phyloP scores from a whole-genome alignment of 2,329 filamentous ascomycete species.

The Beauveria medogensis region DNA sequence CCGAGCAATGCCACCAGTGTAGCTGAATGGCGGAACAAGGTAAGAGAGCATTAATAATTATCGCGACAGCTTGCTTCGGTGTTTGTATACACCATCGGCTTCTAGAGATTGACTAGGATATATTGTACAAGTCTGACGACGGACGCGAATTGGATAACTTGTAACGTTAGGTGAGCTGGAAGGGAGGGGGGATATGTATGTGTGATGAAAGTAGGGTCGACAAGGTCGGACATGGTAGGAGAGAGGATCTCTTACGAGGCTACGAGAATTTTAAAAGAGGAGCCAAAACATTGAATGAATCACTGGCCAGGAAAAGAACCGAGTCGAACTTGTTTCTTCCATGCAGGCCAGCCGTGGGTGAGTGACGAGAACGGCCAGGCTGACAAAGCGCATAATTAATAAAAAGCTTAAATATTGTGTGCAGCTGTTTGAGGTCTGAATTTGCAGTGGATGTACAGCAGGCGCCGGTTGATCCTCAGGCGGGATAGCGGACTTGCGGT shows the following conservation, averaged over 20 bases:
- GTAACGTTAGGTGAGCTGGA: no score
- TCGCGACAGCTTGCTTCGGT: no score
- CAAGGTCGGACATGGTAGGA: neutral
- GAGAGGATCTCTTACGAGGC: neutral
- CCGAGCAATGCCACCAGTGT: neutral
- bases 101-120: no score
- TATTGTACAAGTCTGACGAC: no score
- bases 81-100: no score
- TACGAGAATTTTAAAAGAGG: neutral
- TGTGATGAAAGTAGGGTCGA: neutral
- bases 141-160: no score
- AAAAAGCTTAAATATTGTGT: neutral
- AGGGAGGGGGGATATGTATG: neutral
- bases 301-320: neutral
- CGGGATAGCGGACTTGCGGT: slow-evolving; percentile 5
- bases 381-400: neutral
- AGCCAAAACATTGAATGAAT: neutral
- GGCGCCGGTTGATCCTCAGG: neutral
- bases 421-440: neutral
- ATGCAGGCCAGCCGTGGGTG: neutral
- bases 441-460: neutral
- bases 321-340: neutral
- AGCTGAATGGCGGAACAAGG: neutral
- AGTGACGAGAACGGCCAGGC: neutral
- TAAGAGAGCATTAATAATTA: no score